Evolutionary conservation across 2,329 filamentous ascomycete species (phyloP).

Genomic region (Drechslera avenae): DNA sequence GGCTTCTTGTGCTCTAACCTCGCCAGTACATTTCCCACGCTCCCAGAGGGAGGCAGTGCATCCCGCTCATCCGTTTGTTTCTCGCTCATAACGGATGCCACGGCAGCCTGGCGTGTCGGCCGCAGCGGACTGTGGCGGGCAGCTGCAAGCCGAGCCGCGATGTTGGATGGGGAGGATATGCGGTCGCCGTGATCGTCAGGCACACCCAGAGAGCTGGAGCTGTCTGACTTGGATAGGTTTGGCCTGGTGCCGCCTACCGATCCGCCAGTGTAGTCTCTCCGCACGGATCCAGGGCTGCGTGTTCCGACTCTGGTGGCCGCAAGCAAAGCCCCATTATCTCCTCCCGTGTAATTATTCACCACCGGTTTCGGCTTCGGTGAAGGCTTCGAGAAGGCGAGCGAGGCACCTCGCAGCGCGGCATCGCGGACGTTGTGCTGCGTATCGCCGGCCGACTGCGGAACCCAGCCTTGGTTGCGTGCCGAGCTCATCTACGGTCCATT

Average conservation of each 20-base stretch:
- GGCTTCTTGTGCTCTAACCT: slow-evolving; percentile 34
- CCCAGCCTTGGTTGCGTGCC: slow-evolving; percentile 37
- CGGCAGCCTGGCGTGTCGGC: slow-evolving; percentile 23
- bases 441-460: slow-evolving; percentile 40
- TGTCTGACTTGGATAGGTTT: slow-evolving; percentile 35
- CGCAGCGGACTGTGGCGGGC: slow-evolving; percentile 61
- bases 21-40: slow-evolving; percentile 42
- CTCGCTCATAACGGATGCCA: slow-evolving; percentile 25
- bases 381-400: slow-evolving; percentile 55
- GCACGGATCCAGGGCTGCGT: slow-evolving; percentile 29
- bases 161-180: slow-evolving; percentile 63
- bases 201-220: slow-evolving; percentile 39
- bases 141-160: slow-evolving; percentile 66
- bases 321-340: slow-evolving; percentile 51
- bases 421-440: slow-evolving; percentile 47
- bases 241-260: slow-evolving; percentile 33
- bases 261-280: slow-evolving; percentile 40
- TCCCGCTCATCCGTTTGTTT: slow-evolving; percentile 34
- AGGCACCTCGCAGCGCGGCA: slow-evolving; percentile 57
- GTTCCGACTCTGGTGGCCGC: slow-evolving; percentile 52
- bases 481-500: slow-evolving; percentile 48
- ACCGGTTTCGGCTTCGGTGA: slow-evolving; percentile 49
- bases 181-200: slow-evolving; percentile 35
- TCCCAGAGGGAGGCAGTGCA: slow-evolving; percentile 39
- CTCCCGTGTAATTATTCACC: slow-evolving; percentile 49